Percentiles rank a stretch among this genome's conserved stretches.
phyloP scores from a whole-genome alignment of 306 rosid species.

The Argentina anserina region DNA sequence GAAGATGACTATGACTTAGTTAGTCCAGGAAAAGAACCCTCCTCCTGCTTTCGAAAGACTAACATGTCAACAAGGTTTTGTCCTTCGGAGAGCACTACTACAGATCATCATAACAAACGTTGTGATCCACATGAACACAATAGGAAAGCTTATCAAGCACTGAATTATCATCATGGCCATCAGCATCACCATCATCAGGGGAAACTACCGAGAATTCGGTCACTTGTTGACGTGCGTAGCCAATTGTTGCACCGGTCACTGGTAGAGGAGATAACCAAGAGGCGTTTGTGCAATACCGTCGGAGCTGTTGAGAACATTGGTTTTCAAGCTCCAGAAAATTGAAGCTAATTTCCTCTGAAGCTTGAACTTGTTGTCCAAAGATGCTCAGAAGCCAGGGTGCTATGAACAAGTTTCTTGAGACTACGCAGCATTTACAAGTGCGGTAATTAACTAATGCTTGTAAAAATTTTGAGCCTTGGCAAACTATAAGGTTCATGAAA shows the following conservation, averaged over 20 bases:
- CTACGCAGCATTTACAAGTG: not conserved
- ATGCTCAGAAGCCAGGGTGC: not conserved
- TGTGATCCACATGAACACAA: constrained; percentile 5
- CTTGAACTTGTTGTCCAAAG: constrained; percentile 1
- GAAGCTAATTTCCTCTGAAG: not conserved
- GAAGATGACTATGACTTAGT: constrained; percentile 42
- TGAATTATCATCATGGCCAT: constrained; percentile 4
- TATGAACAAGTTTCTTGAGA: not conserved
- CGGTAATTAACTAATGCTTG: not conserved
- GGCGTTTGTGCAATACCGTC: constrained; percentile 54
- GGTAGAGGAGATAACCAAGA: constrained; percentile 54
- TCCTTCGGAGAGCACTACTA: constrained; percentile 37
- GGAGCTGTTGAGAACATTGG: constrained; percentile 69
- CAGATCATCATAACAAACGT: constrained; percentile 16
- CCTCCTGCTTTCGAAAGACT: constrained; percentile 23
- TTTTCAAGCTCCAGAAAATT: constrained; percentile 36
- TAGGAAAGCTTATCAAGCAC: constrained; percentile 9
- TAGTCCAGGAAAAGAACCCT: constrained; percentile 18
- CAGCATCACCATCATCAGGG: constrained; percentile 7
- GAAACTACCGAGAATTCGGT: constrained; percentile 34
- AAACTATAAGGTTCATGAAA: constrained; percentile 2
- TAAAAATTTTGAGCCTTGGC: not conserved
- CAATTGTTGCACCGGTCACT: constrained; percentile 51
- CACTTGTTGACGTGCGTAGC: constrained; percentile 47
- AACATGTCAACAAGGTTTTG: constrained; percentile 59